Base-by-base conservation (phyloP, 495 filamentous ascomycete species). In the Arthonia radiata region DNA sequence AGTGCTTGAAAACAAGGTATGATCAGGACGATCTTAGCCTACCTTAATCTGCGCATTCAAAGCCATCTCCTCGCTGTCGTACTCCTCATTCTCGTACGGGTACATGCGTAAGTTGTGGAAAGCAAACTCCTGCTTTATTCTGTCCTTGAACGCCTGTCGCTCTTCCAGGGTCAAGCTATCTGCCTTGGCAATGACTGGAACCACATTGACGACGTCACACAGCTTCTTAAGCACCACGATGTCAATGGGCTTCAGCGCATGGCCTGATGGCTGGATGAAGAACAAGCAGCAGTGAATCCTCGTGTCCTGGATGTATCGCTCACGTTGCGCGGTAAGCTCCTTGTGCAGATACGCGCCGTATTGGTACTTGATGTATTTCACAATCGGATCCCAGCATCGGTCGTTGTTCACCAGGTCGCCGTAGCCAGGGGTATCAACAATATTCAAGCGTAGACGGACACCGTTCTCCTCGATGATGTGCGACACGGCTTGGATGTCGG, bases 101-200 rank as follows among this genome's bases (percentile, higher is more conserved):
- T 90, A 99, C 86, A 99, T 99, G 59, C 91, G 80, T 47, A 94
- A 64, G 61, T 92, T 94, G 66, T 99, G 86, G 71, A 99, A 99
- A 22, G 75, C 58, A 49, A 99, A 94, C 47, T 99, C 86, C 61
- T 94, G 83, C 67, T 90, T 92, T 54, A 99, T 99, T 42, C 89
- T 67, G 57, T 82, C 82, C 61, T 94, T 99, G 67, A 99, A 99
- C 3, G 71, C 80, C 38, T 67, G 64, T 32, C 86, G 66, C 60
- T 99, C 86, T 50, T 99, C 89, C 15, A 99, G 59, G 5, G 86
- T 99, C 36, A 99, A 57, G 29, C 81, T 86, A 44, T 99, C 86
- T 27, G 86, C 73, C 60, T 99, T 99, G 44, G 86, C 86, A 50
- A 99, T 93, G 17, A 99, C 89, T 18, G 86, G 86, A 17, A 99